Base-by-base conservation (phyloP, 805 yeast species). In the Blastobotrys terrestris region DNA sequence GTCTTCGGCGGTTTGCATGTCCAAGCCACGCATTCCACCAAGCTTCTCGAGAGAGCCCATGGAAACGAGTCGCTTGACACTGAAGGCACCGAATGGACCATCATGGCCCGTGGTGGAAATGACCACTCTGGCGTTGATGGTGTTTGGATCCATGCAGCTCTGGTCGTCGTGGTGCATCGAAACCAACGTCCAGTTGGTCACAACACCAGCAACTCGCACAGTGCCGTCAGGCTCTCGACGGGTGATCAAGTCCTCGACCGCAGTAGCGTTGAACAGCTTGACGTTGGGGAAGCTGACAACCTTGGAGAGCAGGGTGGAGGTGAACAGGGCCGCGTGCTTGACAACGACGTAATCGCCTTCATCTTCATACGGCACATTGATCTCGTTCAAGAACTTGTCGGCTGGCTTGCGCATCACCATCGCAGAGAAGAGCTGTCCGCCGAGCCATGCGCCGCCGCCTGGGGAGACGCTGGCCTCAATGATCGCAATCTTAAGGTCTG, bases 331-430 rank as follows among this genome's bases (percentile, higher is more conserved):
- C 7, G 92, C 91, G 65, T 85, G 90, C 69, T 84, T 85, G 47
- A 85, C 89, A 18, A 85, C 90, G 52, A 85, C 86, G 64, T 81
- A 85, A 66, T 84, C 86, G 50, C 90, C 90, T 67, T 85, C 90
- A 59, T 85, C 92, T 59, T 85, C 90, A 67, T 79, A 85, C 43
- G 79, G 82, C 51, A 85, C 72, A 5, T 77, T 82, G 48, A 85
- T 67, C 53, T 82, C 87, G 41, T 79, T 76, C 65, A 85, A 73
- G 70, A 85, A 84, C 55, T 74, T 63, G 55, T 85, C 81, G n/a
- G 90, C 86, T 16, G 90, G 91, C 69, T 85, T 85, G 70, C 91
- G 79, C 77, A 84, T 73, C 50, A 85, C 81, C 90, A 84, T 84
- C 40, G 90, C 89, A 26, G 85, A 79, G 67, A 85, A 83, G 56